A percentile compares a stretch with the other conserved stretches of the same genome.
Conservation (phyloP, 768 basidiomycete genomes). For the Kwoniella sp. region DNA sequence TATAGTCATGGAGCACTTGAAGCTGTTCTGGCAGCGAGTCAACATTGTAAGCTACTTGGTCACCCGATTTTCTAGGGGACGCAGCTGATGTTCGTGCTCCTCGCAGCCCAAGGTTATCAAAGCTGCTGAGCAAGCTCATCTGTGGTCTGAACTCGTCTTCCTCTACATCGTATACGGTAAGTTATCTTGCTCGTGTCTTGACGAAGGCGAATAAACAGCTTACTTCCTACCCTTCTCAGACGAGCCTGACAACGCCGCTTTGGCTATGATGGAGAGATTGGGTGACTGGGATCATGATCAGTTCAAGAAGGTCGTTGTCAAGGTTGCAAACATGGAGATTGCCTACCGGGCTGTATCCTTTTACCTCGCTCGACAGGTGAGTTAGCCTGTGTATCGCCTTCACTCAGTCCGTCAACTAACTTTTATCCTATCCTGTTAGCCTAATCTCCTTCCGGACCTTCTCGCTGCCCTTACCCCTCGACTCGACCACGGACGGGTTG, state of each 20-base stretch:
- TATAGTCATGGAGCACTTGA: constrained; percentile 96
- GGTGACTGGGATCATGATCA: constrained; percentile 99
- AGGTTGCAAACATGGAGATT: constrained; percentile 96
- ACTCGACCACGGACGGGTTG: constrained; percentile 92
- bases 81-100: constrained; percentile 6
- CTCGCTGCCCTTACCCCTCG: constrained; percentile 88
- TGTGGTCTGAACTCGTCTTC: constrained; percentile 98
- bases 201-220: constrained; percentile 12
- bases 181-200: constrained; percentile 54
- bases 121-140: constrained; percentile 91
- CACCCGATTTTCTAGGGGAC: neutral
- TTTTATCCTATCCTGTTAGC: constrained; percentile 67
- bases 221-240: constrained; percentile 32
- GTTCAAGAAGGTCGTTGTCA: constrained; percentile 97
- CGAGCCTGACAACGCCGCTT: constrained; percentile 81
- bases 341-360: constrained; percentile 75
- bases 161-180: constrained; percentile 98
- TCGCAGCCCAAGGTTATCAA: constrained; percentile 86
- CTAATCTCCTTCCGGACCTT: constrained; percentile 87
- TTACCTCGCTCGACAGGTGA: constrained; percentile 45
- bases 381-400: neutral
- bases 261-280: constrained; percentile 98
- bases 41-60: constrained; percentile 65
- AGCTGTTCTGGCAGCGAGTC: constrained; percentile 82
- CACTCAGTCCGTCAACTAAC: neutral